These are phyloP conservation scores for Clarireedia paspali DNA, from an alignment of 2,329 filamentous ascomycete species.

Conservation along the genomic window DNA sequence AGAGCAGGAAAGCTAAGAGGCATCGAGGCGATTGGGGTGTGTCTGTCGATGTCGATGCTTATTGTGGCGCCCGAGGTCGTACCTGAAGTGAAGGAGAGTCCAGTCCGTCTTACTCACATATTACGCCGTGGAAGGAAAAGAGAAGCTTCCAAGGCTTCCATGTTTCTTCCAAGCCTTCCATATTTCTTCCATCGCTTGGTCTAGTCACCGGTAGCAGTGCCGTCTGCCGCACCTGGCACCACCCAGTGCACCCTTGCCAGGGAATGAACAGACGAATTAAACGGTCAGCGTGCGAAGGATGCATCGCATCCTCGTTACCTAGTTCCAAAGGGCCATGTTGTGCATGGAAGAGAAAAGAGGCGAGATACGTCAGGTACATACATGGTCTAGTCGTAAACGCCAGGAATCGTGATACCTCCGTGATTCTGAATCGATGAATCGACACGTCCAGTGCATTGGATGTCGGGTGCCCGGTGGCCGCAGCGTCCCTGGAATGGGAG, in stretches of 20 bases:
- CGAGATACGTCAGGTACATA: neutral
- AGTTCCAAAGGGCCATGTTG: neutral
- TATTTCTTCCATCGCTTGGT: conserved; percentile 15
- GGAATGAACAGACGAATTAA: neutral
- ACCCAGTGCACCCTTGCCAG: neutral
- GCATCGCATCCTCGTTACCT: neutral
- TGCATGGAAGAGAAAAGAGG: neutral
- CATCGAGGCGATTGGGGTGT: too few species aligned
- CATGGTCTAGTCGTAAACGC: neutral
- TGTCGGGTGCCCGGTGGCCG: too few species aligned
- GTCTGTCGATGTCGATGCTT: too few species aligned
- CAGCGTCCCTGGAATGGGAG: too few species aligned
- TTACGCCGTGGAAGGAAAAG: neutral
- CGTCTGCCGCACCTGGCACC: too few species aligned
- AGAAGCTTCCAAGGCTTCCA: conserved; percentile 7
- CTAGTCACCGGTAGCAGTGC: neutral
- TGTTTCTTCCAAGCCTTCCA: conserved; percentile 8
- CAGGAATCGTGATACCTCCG: neutral
- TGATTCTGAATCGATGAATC: too few species aligned
- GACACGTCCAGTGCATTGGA: too few species aligned
- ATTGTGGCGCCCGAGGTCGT: too few species aligned
- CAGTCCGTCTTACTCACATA: too few species aligned
- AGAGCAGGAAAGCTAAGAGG: too few species aligned
- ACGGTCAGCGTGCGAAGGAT: neutral
- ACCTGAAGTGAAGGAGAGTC: too few species aligned